Evolutionary conservation across 192 early-diverging fungal species (phyloP).

Genomic region (Podila epigama): DNA sequence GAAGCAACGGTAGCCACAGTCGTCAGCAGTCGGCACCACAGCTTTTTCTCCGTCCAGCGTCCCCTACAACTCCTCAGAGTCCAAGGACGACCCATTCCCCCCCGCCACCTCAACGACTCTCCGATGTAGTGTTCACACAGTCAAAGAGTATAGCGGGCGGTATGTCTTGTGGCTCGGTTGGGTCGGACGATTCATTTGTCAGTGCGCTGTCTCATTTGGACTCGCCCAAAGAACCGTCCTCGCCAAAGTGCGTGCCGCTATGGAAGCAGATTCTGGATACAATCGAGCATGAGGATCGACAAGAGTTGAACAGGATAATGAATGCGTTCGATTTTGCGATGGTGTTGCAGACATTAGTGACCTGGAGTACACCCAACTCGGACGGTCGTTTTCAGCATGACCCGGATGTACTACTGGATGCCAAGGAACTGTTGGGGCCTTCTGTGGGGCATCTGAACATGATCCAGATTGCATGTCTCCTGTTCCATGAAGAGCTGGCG

Average conservation of each 20-base stretch:
- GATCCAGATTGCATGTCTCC: conserved; percentile 70
- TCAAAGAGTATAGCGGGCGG: conserved; percentile 15
- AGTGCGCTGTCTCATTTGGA: conserved; percentile 43
- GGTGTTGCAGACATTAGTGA: conserved; percentile 42
- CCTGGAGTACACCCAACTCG: conserved; percentile 53
- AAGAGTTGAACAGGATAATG: conserved; percentile 24
- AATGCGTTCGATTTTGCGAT: conserved; percentile 48
- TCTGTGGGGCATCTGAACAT: conserved; percentile 64
- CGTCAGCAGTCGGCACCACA: conserved; percentile 35
- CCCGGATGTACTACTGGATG: conserved; percentile 64
- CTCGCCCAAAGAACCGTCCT: conserved; percentile 40
- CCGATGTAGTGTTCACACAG: neutral
- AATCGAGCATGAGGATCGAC: conserved; percentile 38
- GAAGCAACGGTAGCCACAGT: conserved; percentile 8
- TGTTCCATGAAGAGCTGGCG: conserved; percentile 70
- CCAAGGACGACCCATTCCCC: neutral
- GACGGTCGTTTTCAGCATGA: conserved; percentile 65
- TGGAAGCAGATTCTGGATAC: conserved; percentile 46
- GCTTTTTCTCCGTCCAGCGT: conserved; percentile 13
- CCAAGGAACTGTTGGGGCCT: conserved; percentile 63
- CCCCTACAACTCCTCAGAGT: conserved; percentile 2
- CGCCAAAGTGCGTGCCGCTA: conserved; percentile 21
- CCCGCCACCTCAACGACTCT: neutral
- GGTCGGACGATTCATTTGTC: conserved; percentile 39
- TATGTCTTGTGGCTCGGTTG: conserved; percentile 18